phyloP scores from a whole-genome alignment of 2,329 filamentous ascomycete species.

The Claviceps humidiphila region DNA sequence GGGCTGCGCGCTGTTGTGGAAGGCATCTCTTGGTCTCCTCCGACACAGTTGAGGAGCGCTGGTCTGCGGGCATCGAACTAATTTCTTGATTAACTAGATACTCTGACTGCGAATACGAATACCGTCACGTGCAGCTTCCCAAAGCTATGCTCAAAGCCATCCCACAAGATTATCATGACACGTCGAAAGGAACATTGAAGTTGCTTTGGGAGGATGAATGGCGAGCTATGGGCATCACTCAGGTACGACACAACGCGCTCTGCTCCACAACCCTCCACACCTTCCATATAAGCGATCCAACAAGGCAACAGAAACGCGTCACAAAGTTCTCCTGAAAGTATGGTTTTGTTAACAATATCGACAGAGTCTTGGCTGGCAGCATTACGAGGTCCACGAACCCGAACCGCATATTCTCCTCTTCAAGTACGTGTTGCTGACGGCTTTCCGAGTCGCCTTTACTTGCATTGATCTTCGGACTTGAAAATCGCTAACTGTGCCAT shows the following conservation, averaged over 20 bases:
- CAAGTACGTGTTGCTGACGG: constrained; percentile 49
- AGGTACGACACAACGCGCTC: constrained; percentile 44
- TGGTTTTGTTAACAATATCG: background rate
- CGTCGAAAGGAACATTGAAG: constrained; percentile 81
- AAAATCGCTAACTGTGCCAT: background rate
- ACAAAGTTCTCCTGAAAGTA: background rate
- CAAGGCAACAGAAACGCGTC: background rate
- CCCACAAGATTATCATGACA: constrained; percentile 87
- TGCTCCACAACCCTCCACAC: background rate
- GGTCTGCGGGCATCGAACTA: constrained; percentile 3
- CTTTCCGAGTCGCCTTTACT: background rate
- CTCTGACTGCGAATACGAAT: constrained; percentile 84
- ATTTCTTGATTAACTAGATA: constrained; percentile 45
- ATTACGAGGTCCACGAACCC: constrained; percentile 97
- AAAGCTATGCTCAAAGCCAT: constrained; percentile 98
- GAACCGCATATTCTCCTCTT: constrained; percentile 97
- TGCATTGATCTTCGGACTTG: background rate
- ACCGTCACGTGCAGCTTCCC: constrained; percentile 92
- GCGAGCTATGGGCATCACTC: constrained; percentile 92
- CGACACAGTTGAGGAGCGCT: background rate
- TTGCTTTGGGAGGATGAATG: constrained; percentile 97
- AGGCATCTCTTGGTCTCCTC: background rate
- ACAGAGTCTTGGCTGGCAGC: constrained; percentile 95
- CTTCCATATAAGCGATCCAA: background rate
- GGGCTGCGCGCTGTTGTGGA: background rate